Conservation (phyloP, 768 basidiomycete genomes). For the Pseudohyphozyma bogoriensis region DNA sequence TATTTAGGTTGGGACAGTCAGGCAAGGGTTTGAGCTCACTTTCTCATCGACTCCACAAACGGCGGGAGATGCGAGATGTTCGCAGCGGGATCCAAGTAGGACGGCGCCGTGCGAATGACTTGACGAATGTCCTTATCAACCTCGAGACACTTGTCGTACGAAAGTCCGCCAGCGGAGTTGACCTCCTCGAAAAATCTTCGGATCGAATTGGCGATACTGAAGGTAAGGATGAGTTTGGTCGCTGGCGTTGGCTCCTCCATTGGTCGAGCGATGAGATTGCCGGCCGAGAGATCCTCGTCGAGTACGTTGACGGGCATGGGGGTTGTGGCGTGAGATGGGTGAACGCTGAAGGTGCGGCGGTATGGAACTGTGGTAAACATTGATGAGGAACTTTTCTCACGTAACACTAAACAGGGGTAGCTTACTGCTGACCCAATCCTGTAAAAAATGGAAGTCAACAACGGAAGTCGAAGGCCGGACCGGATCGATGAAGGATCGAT, state of each 20-base stretch:
- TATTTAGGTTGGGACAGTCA: too few relatives aligned
- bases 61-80: background rate
- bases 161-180: background rate
- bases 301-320: conserved; percentile 25
- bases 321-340: conserved; percentile 15
- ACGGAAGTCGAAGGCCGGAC: too few relatives aligned
- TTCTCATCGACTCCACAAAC: conserved; percentile 6
- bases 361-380: background rate
- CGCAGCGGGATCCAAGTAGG: conserved; percentile 8
- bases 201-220: conserved; percentile 7
- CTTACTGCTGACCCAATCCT: background rate
- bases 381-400: background rate
- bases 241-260: conserved; percentile 16
- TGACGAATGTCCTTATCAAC: conserved; percentile 15
- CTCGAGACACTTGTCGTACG: conserved; percentile 18
- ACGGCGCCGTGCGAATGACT: conserved; percentile 12
- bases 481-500: background rate
- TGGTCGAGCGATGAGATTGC: conserved; percentile 8
- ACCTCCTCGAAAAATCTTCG: conserved; percentile 26
- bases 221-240: conserved; percentile 14
- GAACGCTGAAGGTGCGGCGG: background rate
- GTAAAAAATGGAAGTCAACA: background rate
- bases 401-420: background rate
- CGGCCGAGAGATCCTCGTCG: conserved; percentile 19
- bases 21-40: too few relatives aligned